Percentiles rank a stretch among this genome's conserved stretches.
Evolutionary conservation across 805 yeast species (phyloP).

Genomic region (Yarrowia bubula): DNA sequence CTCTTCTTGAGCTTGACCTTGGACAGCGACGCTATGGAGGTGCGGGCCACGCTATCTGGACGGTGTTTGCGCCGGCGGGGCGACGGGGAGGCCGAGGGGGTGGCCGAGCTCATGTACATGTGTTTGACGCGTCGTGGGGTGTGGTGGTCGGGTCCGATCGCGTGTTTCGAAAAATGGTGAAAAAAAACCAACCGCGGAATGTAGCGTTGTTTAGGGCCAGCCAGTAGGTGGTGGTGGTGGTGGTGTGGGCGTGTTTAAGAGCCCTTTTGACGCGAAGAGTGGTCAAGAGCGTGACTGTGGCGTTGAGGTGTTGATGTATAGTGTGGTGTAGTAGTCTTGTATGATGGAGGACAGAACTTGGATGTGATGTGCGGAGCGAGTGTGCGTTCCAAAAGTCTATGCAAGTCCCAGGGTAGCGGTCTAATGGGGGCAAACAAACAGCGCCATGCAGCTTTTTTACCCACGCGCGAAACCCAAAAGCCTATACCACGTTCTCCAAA

Average conservation of each 20-base stretch:
- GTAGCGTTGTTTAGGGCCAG: background rate
- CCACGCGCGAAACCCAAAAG: slow-evolving; percentile 2
- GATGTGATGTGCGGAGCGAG: slow-evolving; percentile 16
- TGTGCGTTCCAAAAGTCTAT: slow-evolving; percentile 24
- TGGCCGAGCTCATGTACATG: slow-evolving; percentile 25
- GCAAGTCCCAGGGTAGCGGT: slow-evolving; percentile 26
- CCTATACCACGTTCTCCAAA: background rate
- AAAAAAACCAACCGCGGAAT: background rate
- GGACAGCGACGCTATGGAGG: slow-evolving; percentile 14
- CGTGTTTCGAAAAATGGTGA: background rate
- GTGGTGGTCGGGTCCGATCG: background rate
- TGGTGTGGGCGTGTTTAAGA: background rate
- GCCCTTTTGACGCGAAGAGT: background rate
- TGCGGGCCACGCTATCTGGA: slow-evolving; percentile 2
- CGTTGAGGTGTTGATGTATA: background rate
- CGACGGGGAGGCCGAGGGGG: slow-evolving; percentile 25
- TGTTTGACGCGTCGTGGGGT: background rate
- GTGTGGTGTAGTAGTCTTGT: background rate
- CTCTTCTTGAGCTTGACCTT: slow-evolving; percentile 25
- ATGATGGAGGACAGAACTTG: background rate
- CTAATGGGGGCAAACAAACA: slow-evolving; percentile 26
- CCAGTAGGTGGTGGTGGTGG: too few species aligned
- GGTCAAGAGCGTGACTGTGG: too few species aligned
- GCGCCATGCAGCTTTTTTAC: background rate
- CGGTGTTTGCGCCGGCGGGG: slow-evolving; percentile 26